Evolutionary conservation across 2,329 filamentous ascomycete genomes (phyloP).

Genomic region (Colletotrichum abscissum): DNA sequence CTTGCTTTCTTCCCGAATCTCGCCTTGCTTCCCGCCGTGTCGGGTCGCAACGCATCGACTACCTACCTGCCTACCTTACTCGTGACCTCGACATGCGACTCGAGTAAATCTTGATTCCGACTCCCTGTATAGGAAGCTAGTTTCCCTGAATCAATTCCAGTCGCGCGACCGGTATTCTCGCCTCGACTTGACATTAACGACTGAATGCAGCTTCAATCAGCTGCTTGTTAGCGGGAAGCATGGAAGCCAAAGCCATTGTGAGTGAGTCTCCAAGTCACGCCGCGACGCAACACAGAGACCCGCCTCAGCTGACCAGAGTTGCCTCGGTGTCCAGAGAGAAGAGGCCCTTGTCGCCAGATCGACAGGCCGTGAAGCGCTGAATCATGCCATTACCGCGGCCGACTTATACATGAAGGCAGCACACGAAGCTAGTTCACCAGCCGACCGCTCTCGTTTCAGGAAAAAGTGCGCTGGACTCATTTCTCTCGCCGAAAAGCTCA

Average conservation of each 20-base stretch:
- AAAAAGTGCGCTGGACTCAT: slow-evolving; percentile 78
- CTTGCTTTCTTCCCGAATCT: background rate
- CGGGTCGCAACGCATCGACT: background rate
- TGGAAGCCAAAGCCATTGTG: slow-evolving; percentile 33
- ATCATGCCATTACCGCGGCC: slow-evolving; percentile 79
- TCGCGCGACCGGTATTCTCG: background rate
- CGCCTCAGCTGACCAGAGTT: background rate
- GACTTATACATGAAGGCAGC: slow-evolving; percentile 86
- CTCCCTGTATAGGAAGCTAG: background rate
- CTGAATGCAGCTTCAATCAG: background rate
- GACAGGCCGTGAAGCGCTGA: slow-evolving; percentile 69
- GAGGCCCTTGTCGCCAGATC: slow-evolving; percentile 50
- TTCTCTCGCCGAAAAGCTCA: slow-evolving; percentile 80
- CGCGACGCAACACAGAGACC: background rate
- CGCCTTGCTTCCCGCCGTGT: background rate
- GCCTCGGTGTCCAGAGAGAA: slow-evolving; percentile 44
- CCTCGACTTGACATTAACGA: background rate
- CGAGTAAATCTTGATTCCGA: background rate
- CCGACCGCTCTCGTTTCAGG: slow-evolving; percentile 75
- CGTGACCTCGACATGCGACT: slow-evolving; percentile 6
- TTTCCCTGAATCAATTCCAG: background rate
- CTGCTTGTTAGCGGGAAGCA: background rate
- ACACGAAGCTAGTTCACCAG: slow-evolving; percentile 66
- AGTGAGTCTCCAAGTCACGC: background rate
- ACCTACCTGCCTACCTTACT: background rate